Evolutionary conservation across 495 filamentous ascomycete species (phyloP), one percentile per base, ranked within the genome.

Genomic region (Filosporella fistucella): DNA sequence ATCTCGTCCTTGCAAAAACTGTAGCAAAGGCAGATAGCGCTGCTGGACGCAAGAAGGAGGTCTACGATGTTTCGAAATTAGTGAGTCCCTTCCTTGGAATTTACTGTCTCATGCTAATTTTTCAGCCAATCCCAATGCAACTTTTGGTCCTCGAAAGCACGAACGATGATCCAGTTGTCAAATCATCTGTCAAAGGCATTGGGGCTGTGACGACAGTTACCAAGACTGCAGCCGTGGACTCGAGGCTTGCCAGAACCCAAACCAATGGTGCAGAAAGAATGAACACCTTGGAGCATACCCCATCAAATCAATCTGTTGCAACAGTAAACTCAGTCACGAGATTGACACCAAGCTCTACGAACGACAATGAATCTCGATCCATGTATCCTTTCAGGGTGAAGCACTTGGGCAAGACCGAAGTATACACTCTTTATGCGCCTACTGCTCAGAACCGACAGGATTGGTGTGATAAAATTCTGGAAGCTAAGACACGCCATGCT

Each of bases 381-480:
- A 74, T 97, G 51, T 97, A 87, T 61, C 93, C 94, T 3, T 97
- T 99, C 78, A 84, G 82, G 51, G 83, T 99, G 63, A 96, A 95
- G 63, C 94, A 99, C 68, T 77, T 99, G n/a, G 93, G 93, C 7
- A 84, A 89, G 44, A 65, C 68, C 9, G 86, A 90, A 46, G 76
- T 79, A 4, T 97, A 95, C 62, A 94, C 84, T 2, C 75, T 99
- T 2, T 97, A 93, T 55, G 89, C 91, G 1, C 76, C 81, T 22
- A 81, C 77, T 1, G 75, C 81, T 2, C 74, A 81, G 46, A 85
- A 82, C 51, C 78, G 93, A 38, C 73, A 81, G 47, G 88, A 94
- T 17, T 99, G 93, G 93, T 95, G 89, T 56, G 78, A 84, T 26
- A 94, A 89, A 67, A 95, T 99, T 56, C 81, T 90, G 22, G 85